A percentile compares a stretch with the other conserved stretches of the same genome.
phyloP scores from a whole-genome alignment of 371 early-diverging fungal species.

The Rhizomucor pusillus region DNA sequence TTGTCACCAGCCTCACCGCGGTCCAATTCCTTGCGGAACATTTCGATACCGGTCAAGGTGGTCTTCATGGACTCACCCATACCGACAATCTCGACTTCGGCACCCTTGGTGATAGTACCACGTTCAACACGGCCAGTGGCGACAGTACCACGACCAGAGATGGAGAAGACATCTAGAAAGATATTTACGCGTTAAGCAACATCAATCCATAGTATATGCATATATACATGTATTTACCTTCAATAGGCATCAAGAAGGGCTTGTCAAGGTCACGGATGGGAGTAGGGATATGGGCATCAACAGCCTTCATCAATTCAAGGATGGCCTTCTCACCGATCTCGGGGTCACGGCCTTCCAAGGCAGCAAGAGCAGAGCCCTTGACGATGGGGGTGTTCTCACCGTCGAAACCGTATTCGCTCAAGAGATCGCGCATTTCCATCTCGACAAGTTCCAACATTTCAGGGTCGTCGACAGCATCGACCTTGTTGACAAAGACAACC shows the following conservation, averaged over 20 bases:
- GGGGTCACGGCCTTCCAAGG: constrained; percentile 89
- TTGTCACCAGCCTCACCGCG: constrained; percentile 98
- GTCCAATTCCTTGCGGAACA: constrained; percentile 99
- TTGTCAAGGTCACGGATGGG: constrained; percentile 95
- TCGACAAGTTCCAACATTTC: constrained; percentile 98
- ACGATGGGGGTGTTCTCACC: constrained; percentile 94
- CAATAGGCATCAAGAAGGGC: constrained; percentile 98
- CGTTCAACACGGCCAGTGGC: constrained; percentile 98
- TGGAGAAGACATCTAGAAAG: constrained; percentile 87
- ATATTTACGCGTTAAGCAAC: neutral
- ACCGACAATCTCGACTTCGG: constrained; percentile 96
- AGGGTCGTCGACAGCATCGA: constrained; percentile 94
- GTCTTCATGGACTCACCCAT: constrained; percentile 88
- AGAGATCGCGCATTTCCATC: constrained; percentile 98
- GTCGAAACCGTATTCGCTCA: constrained; percentile 90
- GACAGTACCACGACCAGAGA: constrained; percentile 99
- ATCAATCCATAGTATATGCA: neutral
- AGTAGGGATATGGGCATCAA: constrained; percentile 92
- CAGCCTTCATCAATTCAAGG: constrained; percentile 89
- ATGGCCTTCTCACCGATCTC: constrained; percentile 91
- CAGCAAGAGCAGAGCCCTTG: constrained; percentile 95
- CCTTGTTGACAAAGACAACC: constrained; percentile 99
- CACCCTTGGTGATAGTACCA: constrained; percentile 92
- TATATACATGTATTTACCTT: constrained; percentile 46
- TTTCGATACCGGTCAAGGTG: constrained; percentile 94